These are phyloP conservation scores for Alternaria panax DNA, from an alignment of 2,329 filamentous ascomycete genomes.

Conservation along the genomic window DNA sequence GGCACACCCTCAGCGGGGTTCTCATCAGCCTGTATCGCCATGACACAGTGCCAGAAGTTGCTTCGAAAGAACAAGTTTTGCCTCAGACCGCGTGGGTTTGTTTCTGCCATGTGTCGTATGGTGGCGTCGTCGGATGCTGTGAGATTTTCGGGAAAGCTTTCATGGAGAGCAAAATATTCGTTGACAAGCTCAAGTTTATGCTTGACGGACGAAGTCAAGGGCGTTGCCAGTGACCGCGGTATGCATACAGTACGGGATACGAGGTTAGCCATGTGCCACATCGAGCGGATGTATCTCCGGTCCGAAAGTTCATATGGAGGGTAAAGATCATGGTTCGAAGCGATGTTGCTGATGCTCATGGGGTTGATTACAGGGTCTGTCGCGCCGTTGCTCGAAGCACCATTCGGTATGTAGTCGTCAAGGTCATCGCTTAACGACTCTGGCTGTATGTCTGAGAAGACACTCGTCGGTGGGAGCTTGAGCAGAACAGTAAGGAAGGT, in stretches of 20 bases:
- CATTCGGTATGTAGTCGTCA: constrained; percentile 70
- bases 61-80: constrained; percentile 82
- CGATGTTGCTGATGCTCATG: constrained; percentile 61
- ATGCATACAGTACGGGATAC: constrained; percentile 80
- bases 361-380: constrained; percentile 56
- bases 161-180: constrained; percentile 74
- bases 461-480: constrained; percentile 78
- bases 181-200: constrained; percentile 74
- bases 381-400: constrained; percentile 53
- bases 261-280: constrained; percentile 80
- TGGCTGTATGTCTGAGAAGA: constrained; percentile 79
- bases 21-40: constrained; percentile 78
- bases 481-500: constrained; percentile 81
- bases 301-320: constrained; percentile 50
- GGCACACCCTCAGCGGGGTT: constrained; percentile 61
- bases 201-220: constrained; percentile 71
- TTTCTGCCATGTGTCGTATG: constrained; percentile 64
- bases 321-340: constrained; percentile 49
- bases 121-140: constrained; percentile 71
- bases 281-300: constrained; percentile 71
- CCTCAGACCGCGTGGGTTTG: constrained; percentile 71
- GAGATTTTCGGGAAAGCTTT: constrained; percentile 75
- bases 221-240: constrained; percentile 75
- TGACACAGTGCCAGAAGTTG: constrained; percentile 84
- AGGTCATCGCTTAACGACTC: constrained; percentile 74